Evolutionary conservation across 352 stramenopile species (phyloP).

Genomic region (Phytopythium ostracodes): DNA sequence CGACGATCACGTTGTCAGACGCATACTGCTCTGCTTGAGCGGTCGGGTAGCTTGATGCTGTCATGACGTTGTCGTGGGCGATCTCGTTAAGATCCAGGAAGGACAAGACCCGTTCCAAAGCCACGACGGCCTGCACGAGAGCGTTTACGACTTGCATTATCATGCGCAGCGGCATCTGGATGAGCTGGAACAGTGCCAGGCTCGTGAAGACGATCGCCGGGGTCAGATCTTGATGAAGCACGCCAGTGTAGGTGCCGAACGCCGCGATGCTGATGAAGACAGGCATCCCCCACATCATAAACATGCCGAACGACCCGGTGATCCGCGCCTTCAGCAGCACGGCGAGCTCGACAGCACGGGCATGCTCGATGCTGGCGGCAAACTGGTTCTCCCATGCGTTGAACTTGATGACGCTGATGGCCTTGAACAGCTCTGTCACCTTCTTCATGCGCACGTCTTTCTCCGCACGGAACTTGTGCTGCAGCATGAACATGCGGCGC

Average conservation of each 20-base stretch:
- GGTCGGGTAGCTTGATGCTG: conserved; percentile 2
- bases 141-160: conserved; percentile 26
- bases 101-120: conserved; percentile 57
- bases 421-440: conserved; percentile 55
- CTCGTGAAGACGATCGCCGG: conserved; percentile 60
- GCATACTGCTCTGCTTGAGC: conserved; percentile 12
- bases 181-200: conserved; percentile 71
- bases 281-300: conserved; percentile 41
- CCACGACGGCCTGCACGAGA: conserved; percentile 83
- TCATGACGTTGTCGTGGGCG: conserved; percentile 18
- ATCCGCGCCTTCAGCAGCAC: conserved; percentile 25
- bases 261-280: conserved; percentile 42
- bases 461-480: conserved; percentile 23
- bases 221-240: conserved; percentile 86
- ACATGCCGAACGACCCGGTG: conserved; percentile 26
- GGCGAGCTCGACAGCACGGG: conserved; percentile 27
- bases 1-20: conserved; percentile 22
- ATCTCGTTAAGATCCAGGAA: conserved; percentile 69
- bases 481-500: conserved; percentile 22
- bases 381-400: conserved; percentile 90
- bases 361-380: conserved; percentile 42
- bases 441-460: conserved; percentile 56
- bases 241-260: conserved; percentile 36
- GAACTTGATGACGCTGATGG: conserved; percentile 92
- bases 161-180: conserved; percentile 51